Conservation (phyloP, 352 stramenopile genomes). For the Pythium dissotocum region DNA sequence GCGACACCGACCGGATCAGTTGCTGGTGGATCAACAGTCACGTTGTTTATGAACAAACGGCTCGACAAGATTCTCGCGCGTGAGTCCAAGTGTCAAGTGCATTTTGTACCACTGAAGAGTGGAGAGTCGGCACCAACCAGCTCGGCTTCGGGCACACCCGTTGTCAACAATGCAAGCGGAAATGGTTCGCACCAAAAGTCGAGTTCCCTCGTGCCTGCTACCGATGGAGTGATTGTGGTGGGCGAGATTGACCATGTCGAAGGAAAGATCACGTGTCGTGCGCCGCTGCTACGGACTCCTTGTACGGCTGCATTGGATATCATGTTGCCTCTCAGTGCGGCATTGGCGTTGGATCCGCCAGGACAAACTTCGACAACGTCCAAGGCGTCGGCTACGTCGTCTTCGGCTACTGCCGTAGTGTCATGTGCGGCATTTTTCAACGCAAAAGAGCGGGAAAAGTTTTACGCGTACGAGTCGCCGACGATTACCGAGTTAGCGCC, state of each 20-base stretch:
- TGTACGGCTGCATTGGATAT: constrained; percentile 50
- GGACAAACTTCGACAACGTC: neutral
- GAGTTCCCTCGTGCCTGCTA: neutral
- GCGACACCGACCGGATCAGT: constrained; percentile 63
- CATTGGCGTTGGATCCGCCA: neutral
- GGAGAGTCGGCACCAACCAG: neutral
- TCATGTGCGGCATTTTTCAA: constrained; percentile 33
- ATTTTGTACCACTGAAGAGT: constrained; percentile 43
- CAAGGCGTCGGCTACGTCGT: neutral
- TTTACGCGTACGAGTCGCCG: constrained; percentile 72
- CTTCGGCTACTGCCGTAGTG: neutral
- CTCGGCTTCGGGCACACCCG: neutral
- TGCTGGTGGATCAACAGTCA: constrained; percentile 57
- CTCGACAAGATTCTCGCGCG: constrained; percentile 49
- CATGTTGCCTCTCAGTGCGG: constrained; percentile 32
- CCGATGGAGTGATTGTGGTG: constrained; percentile 36
- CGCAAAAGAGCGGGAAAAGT: constrained; percentile 54
- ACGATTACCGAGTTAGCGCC: constrained; percentile 59
- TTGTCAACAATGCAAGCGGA: neutral
- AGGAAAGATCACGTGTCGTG: constrained; percentile 48
- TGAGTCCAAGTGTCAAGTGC: constrained; percentile 58
- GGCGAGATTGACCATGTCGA: constrained; percentile 60
- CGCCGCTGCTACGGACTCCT: constrained; percentile 47
- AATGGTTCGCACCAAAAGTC: constrained; percentile 6
- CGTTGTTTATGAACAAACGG: constrained; percentile 54